phyloP scores from a whole-genome alignment of 2,329 filamentous ascomycete species.

The Pseudogymnoascus sp. region DNA sequence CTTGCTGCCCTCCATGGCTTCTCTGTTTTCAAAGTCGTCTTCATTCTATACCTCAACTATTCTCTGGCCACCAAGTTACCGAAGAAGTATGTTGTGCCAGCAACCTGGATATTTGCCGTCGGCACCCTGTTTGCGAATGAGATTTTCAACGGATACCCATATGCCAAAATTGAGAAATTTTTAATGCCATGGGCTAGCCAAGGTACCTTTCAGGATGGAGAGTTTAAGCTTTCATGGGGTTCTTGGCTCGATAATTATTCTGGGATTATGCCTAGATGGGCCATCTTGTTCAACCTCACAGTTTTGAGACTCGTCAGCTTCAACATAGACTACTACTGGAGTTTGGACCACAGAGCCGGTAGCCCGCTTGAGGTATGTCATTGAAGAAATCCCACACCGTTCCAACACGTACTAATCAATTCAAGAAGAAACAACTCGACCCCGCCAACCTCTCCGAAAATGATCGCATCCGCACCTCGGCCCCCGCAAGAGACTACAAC shows the following conservation, averaged over 20 bases:
- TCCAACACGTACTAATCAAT: constrained; percentile 46
- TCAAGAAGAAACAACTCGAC: constrained; percentile 97
- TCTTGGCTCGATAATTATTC: constrained; percentile 68
- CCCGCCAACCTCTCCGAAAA: constrained; percentile 77
- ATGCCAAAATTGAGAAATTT: constrained; percentile 51
- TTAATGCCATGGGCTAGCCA: constrained; percentile 29
- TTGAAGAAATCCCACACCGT: background rate
- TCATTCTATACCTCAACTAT: constrained; percentile 77
- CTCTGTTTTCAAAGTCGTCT: constrained; percentile 72
- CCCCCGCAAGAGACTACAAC: constrained; percentile 59
- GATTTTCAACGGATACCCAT: constrained; percentile 67
- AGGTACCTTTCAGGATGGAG: constrained; percentile 4
- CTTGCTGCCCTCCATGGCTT: constrained; percentile 74
- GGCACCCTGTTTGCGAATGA: constrained; percentile 84
- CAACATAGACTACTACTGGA: constrained; percentile 97
- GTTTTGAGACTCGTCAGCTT: constrained; percentile 90
- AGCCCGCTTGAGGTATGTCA: constrained; percentile 72
- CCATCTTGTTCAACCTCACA: constrained; percentile 96
- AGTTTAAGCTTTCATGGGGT: constrained; percentile 41
- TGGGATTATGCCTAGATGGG: constrained; percentile 84
- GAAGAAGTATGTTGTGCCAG: constrained; percentile 58
- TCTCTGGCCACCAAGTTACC: constrained; percentile 66
- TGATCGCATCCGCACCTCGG: constrained; percentile 73
- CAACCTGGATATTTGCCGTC: constrained; percentile 88
- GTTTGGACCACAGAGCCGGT: constrained; percentile 50